Conservation (phyloP, 164 flowering plant genomes). For the Berberis vulgaris region DNA sequence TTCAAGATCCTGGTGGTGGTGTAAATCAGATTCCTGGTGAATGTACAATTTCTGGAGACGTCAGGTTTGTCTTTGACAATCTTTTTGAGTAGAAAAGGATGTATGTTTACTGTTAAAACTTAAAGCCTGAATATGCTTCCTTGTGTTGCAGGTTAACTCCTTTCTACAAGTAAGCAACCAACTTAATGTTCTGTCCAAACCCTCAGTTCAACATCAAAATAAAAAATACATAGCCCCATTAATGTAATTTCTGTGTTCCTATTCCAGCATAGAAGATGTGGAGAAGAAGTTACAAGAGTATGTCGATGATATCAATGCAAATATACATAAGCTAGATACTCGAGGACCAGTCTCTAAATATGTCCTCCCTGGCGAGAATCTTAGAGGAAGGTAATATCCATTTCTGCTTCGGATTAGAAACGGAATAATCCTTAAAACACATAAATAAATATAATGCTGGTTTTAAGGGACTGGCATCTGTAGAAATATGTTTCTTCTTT, state of each 20-base stretch:
- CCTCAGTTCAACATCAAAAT: too few relatives aligned
- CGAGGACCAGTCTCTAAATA: conserved; percentile 94
- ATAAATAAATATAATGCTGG: too few relatives aligned
- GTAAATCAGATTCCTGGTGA: conserved; percentile 92
- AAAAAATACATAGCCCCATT: too few relatives aligned
- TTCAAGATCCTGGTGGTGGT: conserved; percentile 92
- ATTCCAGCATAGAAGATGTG: conserved; percentile 58
- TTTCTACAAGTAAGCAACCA: conserved; percentile 64
- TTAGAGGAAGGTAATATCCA: conserved; percentile 66
- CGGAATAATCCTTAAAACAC: too few relatives aligned
- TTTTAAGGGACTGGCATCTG: too few relatives aligned
- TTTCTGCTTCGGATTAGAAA: too few relatives aligned
- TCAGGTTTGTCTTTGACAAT: conserved; percentile 46
- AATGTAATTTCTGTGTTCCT: background rate
- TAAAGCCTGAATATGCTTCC: background rate
- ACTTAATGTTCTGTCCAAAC: too few relatives aligned
- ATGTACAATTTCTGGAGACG: conserved; percentile 88
- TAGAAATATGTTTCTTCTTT: too few relatives aligned
- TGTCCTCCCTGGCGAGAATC: conserved; percentile 74
- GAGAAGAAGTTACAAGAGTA: conserved; percentile 65
- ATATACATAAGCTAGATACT: conserved; percentile 69
- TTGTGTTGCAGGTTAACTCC: conserved; percentile 78
- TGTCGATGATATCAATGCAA: conserved; percentile 72
- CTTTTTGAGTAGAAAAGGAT: background rate
- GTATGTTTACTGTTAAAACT: background rate